Evolutionary conservation across 2,329 filamentous ascomycete species (phyloP).

Genomic region (Pseudogymnoascus sp.): DNA sequence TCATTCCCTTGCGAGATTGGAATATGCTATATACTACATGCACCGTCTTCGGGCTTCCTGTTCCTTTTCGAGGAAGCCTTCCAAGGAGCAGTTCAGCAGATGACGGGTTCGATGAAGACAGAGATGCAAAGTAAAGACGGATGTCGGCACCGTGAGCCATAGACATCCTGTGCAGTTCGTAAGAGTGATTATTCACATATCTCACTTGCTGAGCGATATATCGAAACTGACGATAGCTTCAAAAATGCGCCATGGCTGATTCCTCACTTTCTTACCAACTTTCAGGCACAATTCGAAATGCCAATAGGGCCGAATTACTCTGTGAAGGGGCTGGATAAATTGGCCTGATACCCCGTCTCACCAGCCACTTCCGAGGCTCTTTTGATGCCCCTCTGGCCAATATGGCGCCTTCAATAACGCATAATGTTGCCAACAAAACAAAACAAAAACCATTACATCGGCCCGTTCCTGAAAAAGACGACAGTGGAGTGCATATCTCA

Average conservation of each 20-base stretch:
- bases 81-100: neutral
- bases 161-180: neutral
- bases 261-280: neutral
- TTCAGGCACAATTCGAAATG: neutral
- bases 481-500: neutral
- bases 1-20: conserved; percentile 84
- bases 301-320: neutral
- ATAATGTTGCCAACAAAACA: neutral
- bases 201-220: neutral
- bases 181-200: neutral
- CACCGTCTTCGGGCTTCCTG: neutral
- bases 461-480: neutral
- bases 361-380: neutral
- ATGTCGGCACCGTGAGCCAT: neutral
- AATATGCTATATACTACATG: conserved; percentile 38
- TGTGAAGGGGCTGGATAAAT: neutral
- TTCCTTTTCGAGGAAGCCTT: neutral
- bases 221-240: neutral
- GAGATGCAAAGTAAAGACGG: neutral
- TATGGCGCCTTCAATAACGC: neutral
- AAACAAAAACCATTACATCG: neutral
- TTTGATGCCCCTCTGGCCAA: neutral
- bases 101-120: neutral
- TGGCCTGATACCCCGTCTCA: neutral
- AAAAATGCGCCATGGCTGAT: neutral